phyloP scores from a whole-genome alignment of 1,284 basidiomycete genomes.

The Trametes hirsuta region DNA sequence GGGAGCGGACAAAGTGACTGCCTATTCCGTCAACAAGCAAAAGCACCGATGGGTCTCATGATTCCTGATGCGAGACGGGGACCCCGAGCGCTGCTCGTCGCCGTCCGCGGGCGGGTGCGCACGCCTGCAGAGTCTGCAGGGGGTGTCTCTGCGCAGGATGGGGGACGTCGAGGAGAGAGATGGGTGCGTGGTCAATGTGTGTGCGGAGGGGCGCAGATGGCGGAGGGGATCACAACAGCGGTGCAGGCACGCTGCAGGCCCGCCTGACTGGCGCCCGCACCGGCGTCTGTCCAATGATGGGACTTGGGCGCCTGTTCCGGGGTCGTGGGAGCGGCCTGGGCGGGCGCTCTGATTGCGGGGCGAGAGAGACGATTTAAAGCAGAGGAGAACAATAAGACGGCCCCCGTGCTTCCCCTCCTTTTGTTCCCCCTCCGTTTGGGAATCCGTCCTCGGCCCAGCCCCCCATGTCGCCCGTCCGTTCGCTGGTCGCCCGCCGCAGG shows the following conservation, averaged over 20 bases:
- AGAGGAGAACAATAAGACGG: constrained; percentile 23
- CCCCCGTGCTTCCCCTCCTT: constrained; percentile 25
- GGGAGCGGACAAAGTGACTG: constrained; percentile 21
- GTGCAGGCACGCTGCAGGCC: background rate
- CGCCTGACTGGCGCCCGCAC: no score
- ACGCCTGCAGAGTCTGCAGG: background rate
- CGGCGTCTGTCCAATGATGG: no score
- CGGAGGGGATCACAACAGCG: background rate
- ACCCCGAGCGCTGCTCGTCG: constrained; percentile 16
- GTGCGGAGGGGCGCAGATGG: constrained; percentile 1
- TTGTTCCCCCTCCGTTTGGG: constrained; percentile 24
- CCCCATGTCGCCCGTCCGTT: constrained; percentile 22
- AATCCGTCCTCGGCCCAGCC: constrained; percentile 10
- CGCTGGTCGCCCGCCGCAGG: constrained; percentile 22
- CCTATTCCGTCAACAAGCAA: constrained; percentile 24
- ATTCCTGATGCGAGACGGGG: constrained; percentile 8
- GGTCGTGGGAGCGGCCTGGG: no score
- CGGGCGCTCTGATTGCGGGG: constrained; percentile 14
- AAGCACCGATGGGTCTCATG: constrained; percentile 15
- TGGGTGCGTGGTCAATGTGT: no score
- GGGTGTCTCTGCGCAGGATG: background rate
- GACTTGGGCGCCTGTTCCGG: no score
- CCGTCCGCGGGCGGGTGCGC: background rate
- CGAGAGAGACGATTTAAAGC: constrained; percentile 24
- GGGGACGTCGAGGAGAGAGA: background rate